Conservation (phyloP, 176 grass and related monocot species). For the Paspalum vaginatum region DNA sequence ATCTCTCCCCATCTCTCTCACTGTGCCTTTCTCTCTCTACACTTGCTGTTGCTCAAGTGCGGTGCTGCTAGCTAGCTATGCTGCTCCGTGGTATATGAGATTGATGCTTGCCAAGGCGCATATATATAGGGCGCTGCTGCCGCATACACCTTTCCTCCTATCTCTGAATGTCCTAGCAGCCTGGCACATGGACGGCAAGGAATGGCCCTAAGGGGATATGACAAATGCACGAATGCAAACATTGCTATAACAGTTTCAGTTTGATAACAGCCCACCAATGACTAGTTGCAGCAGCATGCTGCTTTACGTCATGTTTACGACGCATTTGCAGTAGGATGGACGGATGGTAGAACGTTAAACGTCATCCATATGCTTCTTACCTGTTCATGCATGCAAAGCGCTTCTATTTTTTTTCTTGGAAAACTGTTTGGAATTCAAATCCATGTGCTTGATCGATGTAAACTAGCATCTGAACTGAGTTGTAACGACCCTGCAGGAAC, state of each 20-base stretch:
- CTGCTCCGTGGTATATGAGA: conserved; percentile 29
- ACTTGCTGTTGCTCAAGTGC: not conserved
- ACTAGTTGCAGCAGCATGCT: conserved; percentile 22
- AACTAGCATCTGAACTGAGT: not conserved
- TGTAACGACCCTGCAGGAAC: conserved; percentile 21
- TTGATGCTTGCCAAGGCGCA: not conserved
- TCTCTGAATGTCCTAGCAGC: conserved; percentile 31
- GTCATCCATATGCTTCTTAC: not conserved
- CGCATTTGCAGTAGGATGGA: not conserved
- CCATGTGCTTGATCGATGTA: not conserved
- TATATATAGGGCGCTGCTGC: conserved; percentile 33
- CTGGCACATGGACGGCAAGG: not conserved
- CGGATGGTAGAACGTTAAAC: conserved; percentile 8
- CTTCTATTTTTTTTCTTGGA: not conserved
- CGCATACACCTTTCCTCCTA: not conserved
- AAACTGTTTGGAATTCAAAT: not conserved
- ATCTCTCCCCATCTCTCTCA: conserved; percentile 35
- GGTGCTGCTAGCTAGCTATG: conserved; percentile 7
- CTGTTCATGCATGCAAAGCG: not conserved
- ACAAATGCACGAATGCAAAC: conserved; percentile 41
- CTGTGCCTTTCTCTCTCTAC: conserved; percentile 29
- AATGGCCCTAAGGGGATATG: conserved; percentile 41
- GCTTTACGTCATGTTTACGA: conserved; percentile 38
- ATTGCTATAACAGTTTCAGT: conserved; percentile 28
- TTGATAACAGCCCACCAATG: conserved; percentile 10